Percentiles rank a stretch among this genome's conserved stretches.
These are phyloP conservation scores for Jatropha podagrica DNA, from an alignment of 441 rosid species.

Conservation along the genomic window DNA sequence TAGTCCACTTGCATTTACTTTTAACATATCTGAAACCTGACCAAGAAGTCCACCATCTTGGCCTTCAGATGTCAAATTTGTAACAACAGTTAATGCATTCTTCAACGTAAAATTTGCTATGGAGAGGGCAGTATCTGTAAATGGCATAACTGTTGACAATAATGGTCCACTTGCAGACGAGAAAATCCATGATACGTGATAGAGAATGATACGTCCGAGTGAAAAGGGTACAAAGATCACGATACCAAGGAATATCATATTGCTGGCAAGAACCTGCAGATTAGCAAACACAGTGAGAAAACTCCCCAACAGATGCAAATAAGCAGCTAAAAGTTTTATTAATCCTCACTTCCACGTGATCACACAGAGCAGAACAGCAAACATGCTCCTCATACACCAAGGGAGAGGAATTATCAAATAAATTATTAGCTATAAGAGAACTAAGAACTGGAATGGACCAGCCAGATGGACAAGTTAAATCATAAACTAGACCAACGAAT, in stretches of 20 bases:
- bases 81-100: slow-evolving; percentile 67
- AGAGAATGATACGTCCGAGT: slow-evolving; percentile 72
- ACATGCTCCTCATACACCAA: background rate
- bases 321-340: background rate
- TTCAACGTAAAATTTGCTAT: slow-evolving; percentile 74
- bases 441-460: background rate
- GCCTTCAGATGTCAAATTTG: slow-evolving; percentile 73
- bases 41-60: slow-evolving; percentile 57
- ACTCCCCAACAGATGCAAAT: background rate
- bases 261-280: slow-evolving; percentile 94
- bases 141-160: slow-evolving; percentile 62
- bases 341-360: background rate
- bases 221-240: slow-evolving; percentile 92
- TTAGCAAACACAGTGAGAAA: slow-evolving; percentile 18
- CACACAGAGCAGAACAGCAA: background rate
- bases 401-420: background rate
- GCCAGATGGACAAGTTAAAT: background rate
- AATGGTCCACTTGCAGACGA: slow-evolving; percentile 77
- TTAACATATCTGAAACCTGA: slow-evolving; percentile 62
- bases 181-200: slow-evolving; percentile 74
- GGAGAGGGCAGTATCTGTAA: slow-evolving; percentile 65
- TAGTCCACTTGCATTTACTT: slow-evolving; percentile 62
- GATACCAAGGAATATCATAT: slow-evolving; percentile 98
- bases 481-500: background rate
- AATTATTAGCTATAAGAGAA: background rate